Evolutionary conservation across 2,329 filamentous ascomycete genomes (phyloP).

Genomic region (Neocatenulostroma microsporum): DNA sequence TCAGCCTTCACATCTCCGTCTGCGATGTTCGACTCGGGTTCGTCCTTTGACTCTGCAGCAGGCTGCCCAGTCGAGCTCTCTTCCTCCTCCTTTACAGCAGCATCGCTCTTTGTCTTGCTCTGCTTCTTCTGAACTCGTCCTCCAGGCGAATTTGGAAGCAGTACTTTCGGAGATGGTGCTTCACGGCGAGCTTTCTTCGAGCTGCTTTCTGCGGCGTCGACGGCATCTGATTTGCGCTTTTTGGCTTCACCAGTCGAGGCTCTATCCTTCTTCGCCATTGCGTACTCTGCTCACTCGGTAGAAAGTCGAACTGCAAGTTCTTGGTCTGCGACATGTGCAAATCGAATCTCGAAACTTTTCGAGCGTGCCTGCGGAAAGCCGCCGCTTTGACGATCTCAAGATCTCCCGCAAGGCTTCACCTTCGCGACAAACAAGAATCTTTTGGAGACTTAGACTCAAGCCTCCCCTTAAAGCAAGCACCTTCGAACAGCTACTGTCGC

Average conservation of each 20-base stretch:
- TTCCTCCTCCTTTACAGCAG: not conserved
- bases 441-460: too few species aligned
- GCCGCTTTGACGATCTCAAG: not conserved
- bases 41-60: too few species aligned
- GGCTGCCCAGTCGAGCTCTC: too few species aligned
- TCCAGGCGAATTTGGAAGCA: not conserved
- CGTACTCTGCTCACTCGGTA: too few species aligned
- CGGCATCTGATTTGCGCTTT: constrained; percentile 8
- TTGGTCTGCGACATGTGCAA: too few species aligned
- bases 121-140: not conserved
- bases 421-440: too few species aligned
- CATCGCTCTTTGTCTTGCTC: not conserved
- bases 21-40: too few species aligned
- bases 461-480: too few species aligned
- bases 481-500: too few species aligned
- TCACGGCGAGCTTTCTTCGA: constrained; percentile 8
- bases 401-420: too few species aligned
- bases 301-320: too few species aligned
- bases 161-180: not conserved
- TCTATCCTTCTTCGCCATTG: constrained; percentile 5
- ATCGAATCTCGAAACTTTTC: not conserved
- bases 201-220: constrained; percentile 1
- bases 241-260: not conserved
- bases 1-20: too few species aligned
- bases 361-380: not conserved